phyloP scores from a whole-genome alignment of 2,329 filamentous ascomycete species.

The Phoma sp. region DNA sequence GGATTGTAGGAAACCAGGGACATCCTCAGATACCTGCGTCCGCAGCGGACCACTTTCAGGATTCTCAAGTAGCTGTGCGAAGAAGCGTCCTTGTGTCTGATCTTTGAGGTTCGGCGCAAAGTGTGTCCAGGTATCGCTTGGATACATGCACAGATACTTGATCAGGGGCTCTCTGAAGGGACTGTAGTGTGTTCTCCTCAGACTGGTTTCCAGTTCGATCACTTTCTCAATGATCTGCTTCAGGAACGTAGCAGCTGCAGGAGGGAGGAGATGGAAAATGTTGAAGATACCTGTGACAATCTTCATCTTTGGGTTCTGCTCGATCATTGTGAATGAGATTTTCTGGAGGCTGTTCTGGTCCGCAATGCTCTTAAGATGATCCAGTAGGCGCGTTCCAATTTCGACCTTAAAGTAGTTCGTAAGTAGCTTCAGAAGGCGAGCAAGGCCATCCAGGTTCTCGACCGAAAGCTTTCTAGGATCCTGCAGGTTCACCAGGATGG shows the following conservation, averaged over 20 bases:
- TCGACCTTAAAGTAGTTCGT: constrained; percentile 99
- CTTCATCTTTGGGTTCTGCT: constrained; percentile 92
- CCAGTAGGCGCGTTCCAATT: constrained; percentile 89
- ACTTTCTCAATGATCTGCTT: constrained; percentile 87
- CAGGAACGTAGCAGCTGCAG: constrained; percentile 89
- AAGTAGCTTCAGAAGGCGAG: constrained; percentile 84
- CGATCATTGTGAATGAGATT: constrained; percentile 92
- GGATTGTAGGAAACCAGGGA: constrained; percentile 72
- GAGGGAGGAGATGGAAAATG: constrained; percentile 93
- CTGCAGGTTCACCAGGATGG: constrained; percentile 95
- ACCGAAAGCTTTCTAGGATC: constrained; percentile 90
- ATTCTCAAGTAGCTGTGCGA: constrained; percentile 84
- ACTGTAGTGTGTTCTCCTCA: constrained; percentile 86
- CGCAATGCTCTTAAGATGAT: constrained; percentile 90
- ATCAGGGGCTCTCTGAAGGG: constrained; percentile 91
- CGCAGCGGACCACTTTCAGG: constrained; percentile 76
- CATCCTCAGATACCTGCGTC: constrained; percentile 74
- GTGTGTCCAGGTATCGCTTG: constrained; percentile 83
- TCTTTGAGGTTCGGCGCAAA: constrained; percentile 82
- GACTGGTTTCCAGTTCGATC: constrained; percentile 82
- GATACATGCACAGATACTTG: constrained; percentile 91
- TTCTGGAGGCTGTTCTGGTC: constrained; percentile 81
- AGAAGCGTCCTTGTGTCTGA: constrained; percentile 85
- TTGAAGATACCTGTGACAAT: constrained; percentile 94
- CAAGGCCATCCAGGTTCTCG: constrained; percentile 88